Evolutionary conservation across 768 basidiomycete genomes (phyloP).

Genomic region (Leucosporidium scottii): DNA sequence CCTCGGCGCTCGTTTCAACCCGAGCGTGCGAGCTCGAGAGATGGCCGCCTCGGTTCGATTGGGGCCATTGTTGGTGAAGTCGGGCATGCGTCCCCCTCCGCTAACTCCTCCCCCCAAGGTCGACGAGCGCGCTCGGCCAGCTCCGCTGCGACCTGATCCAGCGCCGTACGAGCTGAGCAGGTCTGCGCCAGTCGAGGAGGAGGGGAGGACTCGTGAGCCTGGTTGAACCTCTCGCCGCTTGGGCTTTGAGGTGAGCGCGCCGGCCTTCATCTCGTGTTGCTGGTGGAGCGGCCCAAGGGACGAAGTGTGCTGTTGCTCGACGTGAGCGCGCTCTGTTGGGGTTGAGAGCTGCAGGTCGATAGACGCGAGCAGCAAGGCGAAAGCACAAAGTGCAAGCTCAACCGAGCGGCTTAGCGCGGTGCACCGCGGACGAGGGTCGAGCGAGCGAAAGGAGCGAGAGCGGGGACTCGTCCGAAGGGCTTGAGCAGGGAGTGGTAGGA

Average conservation of each 20-base stretch:
- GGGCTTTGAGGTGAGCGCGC: background rate
- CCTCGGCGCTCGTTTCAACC: background rate
- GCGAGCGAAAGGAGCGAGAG: constrained; percentile 72
- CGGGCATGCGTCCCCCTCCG: background rate
- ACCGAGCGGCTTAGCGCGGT: no score
- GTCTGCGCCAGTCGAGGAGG: background rate
- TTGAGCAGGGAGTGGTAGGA: no score
- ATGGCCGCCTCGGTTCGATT: background rate
- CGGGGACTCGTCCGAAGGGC: no score
- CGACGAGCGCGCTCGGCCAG: background rate
- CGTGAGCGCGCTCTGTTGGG: no score
- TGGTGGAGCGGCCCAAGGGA: background rate
- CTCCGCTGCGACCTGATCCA: background rate
- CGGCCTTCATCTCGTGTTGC: background rate
- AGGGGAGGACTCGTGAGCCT: background rate
- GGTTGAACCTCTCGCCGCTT: background rate
- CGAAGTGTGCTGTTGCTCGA: no score
- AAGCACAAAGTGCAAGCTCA: no score
- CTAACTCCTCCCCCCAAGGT: background rate
- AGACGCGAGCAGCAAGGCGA: no score
- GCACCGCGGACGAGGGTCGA: constrained; percentile 68
- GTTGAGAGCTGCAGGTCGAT: no score
- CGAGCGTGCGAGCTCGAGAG: background rate
- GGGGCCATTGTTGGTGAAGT: no score
- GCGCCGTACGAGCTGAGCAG: background rate